Evolutionary conservation across 2,329 filamentous ascomycete genomes (phyloP), one percentile per base, ranked within the genome.

Genomic region (Trichoderma guizhouense): DNA sequence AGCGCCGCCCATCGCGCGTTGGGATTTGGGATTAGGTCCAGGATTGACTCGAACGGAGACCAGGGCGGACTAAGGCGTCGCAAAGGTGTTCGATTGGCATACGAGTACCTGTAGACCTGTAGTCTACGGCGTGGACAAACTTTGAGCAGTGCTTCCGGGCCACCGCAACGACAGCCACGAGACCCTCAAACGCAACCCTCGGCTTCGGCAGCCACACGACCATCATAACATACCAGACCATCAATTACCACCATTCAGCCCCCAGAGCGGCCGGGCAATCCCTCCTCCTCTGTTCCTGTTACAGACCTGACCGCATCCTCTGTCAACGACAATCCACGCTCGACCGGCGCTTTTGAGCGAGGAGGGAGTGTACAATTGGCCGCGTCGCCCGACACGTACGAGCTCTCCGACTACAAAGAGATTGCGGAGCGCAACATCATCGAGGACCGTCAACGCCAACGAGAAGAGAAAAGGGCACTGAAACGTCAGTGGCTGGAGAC

Each of bases 401-500:
- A 86, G 74, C 82, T 87, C 61, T 76, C 76, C 72, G 81, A 84
- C 62, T 85, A 84, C 76, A 74, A 76, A 47, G 77, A 78, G 55
- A 77, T 81, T 64, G 75, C 77, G 66, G 74, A 75, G 65, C 78
- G 78, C 55, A 75, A 77, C 65, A 74, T 79, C 72, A 74, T 72
- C 51, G 74, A 78, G 72, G 79, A 80, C 36, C 78, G 77, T 68
- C 79, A 83, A 72, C 74, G 76, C 47, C 81, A 79, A 68, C 78
- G 76, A 75, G 79, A 74, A 74, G 76, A 79, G 24, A 90, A 88
- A 81, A 84, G 86, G 78, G 82, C 83, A 76, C 85, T 87, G 81
- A 94, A 94, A 85, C 87, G 89, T 81, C 85, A 85, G 79, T 88
- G 89, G 86, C 90, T 95, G 78, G 89, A 93, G 77, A 86, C 91